Conservation (phyloP, 495 filamentous ascomycete genomes). For the Aspergillus heteromorphus region DNA sequence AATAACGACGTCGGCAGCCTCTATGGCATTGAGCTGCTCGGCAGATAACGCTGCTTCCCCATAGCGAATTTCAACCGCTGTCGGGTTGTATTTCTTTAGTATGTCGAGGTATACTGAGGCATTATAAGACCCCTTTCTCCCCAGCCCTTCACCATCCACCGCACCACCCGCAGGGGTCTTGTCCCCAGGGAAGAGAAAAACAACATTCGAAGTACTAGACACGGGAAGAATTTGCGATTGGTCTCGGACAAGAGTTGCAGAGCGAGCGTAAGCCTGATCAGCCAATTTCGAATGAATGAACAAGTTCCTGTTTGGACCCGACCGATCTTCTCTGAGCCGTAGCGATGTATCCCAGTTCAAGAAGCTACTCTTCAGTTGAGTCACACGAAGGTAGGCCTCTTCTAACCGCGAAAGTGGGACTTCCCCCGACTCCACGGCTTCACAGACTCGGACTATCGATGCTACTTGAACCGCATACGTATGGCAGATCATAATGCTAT, state of each 20-base stretch:
- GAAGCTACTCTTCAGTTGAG: slow-evolving; percentile 31
- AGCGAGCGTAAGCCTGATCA: slow-evolving; percentile 33
- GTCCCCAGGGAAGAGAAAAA: slow-evolving; percentile 41
- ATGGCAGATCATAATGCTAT: slow-evolving; percentile 49
- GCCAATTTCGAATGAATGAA: slow-evolving; percentile 14
- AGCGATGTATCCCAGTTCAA: slow-evolving; percentile 26
- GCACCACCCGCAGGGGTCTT: slow-evolving; percentile 36
- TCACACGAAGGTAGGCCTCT: slow-evolving; percentile 33
- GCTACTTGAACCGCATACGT: slow-evolving; percentile 42
- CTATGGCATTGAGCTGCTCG: slow-evolving; percentile 26
- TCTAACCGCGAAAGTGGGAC: slow-evolving; percentile 27
- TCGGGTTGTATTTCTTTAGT: slow-evolving; percentile 19
- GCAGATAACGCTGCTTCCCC: slow-evolving; percentile 21
- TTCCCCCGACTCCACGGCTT: slow-evolving; percentile 35
- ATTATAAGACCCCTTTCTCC: slow-evolving; percentile 29
- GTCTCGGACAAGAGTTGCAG: slow-evolving; percentile 40
- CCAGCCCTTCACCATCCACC: slow-evolving; percentile 41
- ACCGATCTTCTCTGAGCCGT: slow-evolving; percentile 12
- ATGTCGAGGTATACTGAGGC: slow-evolving; percentile 31
- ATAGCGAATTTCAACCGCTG: slow-evolving; percentile 32
- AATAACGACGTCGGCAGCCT: slow-evolving; percentile 36
- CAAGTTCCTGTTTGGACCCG: slow-evolving; percentile 18
- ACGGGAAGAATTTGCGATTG: slow-evolving; percentile 29
- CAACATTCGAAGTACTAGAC: slow-evolving; percentile 24
- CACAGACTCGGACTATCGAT: slow-evolving; percentile 35